Conservation (phyloP, 1,139 yeast species). For the Taphrina sp. region DNA sequence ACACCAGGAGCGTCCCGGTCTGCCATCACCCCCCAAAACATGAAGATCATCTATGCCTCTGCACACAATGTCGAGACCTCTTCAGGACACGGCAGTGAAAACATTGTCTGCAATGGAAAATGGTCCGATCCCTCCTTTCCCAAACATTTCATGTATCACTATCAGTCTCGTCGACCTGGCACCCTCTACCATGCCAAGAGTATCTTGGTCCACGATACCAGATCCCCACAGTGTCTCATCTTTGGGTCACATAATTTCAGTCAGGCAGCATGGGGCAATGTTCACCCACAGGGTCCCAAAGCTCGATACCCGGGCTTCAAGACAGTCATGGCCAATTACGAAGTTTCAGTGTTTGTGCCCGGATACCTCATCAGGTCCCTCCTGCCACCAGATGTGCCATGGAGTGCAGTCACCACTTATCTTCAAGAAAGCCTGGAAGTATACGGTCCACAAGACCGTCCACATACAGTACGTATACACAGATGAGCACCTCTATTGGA, state of each 20-base stretch:
- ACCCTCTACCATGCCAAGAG: constrained; percentile 8
- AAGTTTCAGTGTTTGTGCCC: constrained; percentile 7
- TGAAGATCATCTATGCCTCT: constrained; percentile 13
- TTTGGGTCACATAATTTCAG: constrained; percentile 2
- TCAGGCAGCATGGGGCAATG: constrained; percentile 11
- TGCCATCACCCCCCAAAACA: background rate
- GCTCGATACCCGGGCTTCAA: background rate
- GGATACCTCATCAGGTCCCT: background rate
- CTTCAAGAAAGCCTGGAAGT: background rate
- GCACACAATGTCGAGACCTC: background rate
- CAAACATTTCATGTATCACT: background rate
- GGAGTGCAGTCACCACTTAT: background rate
- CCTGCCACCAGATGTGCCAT: background rate
- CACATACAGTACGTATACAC: constrained; percentile 1
- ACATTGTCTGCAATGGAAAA: constrained; percentile 7
- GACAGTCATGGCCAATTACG: constrained; percentile 13
- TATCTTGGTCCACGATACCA: background rate
- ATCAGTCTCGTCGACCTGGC: background rate
- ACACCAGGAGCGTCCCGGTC: background rate
- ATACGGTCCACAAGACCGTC: background rate
- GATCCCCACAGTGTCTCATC: background rate
- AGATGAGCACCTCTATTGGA: too few species aligned
- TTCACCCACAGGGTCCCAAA: constrained; percentile 1
- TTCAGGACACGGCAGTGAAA: background rate
- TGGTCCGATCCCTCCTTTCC: constrained; percentile 2